Evolutionary conservation across 2,329 filamentous ascomycete genomes (phyloP), one percentile per base, ranked within the genome.

Genomic region (Exophiala sp.): DNA sequence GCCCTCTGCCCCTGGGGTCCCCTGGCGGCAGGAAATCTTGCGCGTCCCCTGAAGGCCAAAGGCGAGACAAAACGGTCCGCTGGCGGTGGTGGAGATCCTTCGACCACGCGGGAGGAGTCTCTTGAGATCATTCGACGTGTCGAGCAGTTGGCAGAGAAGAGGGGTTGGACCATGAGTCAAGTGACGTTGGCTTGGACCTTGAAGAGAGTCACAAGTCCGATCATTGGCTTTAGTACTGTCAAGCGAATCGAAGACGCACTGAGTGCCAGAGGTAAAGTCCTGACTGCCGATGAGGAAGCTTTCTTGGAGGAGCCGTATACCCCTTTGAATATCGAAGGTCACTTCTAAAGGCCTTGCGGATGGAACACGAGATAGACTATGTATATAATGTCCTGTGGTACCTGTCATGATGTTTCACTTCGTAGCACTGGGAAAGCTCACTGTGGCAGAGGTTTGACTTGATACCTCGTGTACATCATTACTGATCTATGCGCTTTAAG

Each of bases 241-340:
- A 71, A 70, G 52, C 63, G 76, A 34, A 73, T 80, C 50, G 76
- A 79, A 24, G 75, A 78, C 60, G 75, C 75, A 10, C 58, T 78
- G 10, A 71, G 68, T 35, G 70, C 67, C 0, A 66, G 68, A 44
- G 72, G 71, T 6, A 74, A 77, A 64, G 65, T 62, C 35, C 61
- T 78, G 65, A 74, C 66, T 1, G 71, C 71, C 14, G 76, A 78
- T 46, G 76, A 78, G 59, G 72, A 73, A 62, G 71, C 70, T 63
- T 77, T 75, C 62, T 59, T 79, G 33, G 75, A 78, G 62, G 75
- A 78, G 65, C 64, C 71, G 41, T 78, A 78, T 61, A 54, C 63
- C 46, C 69, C 72, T 8, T 40, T 32, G 20, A 29, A 32, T 2
- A 16, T 49, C 65, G 65, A 58, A 24, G 68, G 67, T 58, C 63